Evolutionary conservation across 345 rosid species (phyloP).

Genomic region (Erodium maritimum): DNA sequence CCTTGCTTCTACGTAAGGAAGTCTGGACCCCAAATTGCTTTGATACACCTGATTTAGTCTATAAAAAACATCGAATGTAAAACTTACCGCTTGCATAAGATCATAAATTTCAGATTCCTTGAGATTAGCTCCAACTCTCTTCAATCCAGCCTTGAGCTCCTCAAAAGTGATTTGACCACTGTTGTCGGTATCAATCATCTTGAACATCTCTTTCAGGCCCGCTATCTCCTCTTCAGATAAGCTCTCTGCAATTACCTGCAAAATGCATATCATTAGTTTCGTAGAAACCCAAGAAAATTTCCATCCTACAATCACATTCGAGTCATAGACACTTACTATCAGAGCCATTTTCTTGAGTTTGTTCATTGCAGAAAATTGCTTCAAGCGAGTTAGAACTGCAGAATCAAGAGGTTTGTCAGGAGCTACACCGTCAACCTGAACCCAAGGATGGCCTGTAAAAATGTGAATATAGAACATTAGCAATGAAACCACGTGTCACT

Average conservation of each 20-base stretch:
- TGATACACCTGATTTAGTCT: not conserved
- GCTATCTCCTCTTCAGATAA: slow-evolving; percentile 89
- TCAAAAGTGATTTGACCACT: slow-evolving; percentile 82
- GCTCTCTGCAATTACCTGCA: slow-evolving; percentile 73
- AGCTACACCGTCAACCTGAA: slow-evolving; percentile 73
- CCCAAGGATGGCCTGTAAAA: slow-evolving; percentile 82
- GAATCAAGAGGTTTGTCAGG: slow-evolving; percentile 85
- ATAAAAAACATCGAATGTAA: not conserved
- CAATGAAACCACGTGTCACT: not conserved
- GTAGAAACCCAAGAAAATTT: not conserved
- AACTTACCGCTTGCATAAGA: slow-evolving; percentile 81
- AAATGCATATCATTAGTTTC: not conserved
- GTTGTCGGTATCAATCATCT: too few species aligned
- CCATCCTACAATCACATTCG: not conserved
- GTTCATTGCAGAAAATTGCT: slow-evolving; percentile 88
- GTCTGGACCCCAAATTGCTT: too few species aligned
- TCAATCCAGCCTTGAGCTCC: slow-evolving; percentile 74
- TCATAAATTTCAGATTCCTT: slow-evolving; percentile 87
- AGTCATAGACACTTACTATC: slow-evolving; percentile 29
- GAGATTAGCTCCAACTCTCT: slow-evolving; percentile 74
- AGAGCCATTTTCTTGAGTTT: too few species aligned
- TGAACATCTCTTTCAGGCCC: slow-evolving; percentile 83
- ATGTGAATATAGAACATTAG: not conserved
- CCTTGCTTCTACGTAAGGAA: too few species aligned
- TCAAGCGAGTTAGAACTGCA: slow-evolving; percentile 75